Base-by-base conservation (phyloP, 2,329 filamentous ascomycete species). In the Phoma herbarum region DNA sequence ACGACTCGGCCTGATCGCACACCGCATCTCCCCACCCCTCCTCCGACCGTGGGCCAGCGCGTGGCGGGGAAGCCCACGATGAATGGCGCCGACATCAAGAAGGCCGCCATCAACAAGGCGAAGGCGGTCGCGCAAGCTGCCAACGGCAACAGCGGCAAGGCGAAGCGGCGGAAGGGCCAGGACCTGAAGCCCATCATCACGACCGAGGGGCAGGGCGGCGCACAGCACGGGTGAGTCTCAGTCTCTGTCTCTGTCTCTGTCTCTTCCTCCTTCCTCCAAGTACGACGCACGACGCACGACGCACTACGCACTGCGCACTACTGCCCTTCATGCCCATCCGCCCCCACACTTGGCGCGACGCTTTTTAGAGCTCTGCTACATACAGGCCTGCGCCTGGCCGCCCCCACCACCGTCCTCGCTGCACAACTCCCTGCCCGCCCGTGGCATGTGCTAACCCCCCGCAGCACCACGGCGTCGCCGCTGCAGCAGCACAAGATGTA, bases 151-250 rank as follows among this genome's bases (percentile, higher is more conserved):
- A 82, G 81, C 70, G 83, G 81, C 63, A 91, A 90, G 83, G 41
- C 41, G 22, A 92, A 92, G 83, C 85, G 88, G 73, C 88, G 89
- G 82, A 92, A 92, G 83, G 87, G 89, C 41, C 84, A 84, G 52
- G 81, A 83, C 64, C 80, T 91, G 66, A 90, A 91, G 79, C 90
- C 90, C 70, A 91, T 92, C 73, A 89, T 92, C 77, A 92, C 89
- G 39, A 90, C 85, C 59, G 88, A 91, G 70, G 70, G 80, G 77
- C 77, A 81, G 79, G 73, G 77, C 70, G 63, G 66, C 71, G 79
- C 78, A 20, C 41, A 48, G 52, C 23, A 56, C 46, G 44, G 29
- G 53, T 57, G 46, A 57, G 53, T 55, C n/a, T n/a, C n/a, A n/a
- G n/a, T n/a, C n/a, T n/a, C n/a, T n/a, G n/a, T n/a, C n/a, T n/a